Evolutionary conservation across 768 basidiomycete species (phyloP).

Genomic region (Cystobasidium ongulense): DNA sequence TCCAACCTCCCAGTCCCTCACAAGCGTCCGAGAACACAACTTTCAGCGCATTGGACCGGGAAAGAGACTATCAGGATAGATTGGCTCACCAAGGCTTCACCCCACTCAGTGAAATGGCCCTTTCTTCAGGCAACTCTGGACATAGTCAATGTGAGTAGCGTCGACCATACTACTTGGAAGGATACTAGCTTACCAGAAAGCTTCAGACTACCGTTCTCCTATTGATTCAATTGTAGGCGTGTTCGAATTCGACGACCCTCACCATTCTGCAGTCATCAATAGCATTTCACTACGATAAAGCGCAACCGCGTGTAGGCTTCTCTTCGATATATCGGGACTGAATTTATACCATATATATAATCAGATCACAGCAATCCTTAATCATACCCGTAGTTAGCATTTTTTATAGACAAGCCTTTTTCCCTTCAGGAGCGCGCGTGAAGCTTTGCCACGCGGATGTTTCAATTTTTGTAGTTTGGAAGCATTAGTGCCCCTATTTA

Average conservation of each 20-base stretch:
- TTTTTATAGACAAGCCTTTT: too few relatives aligned
- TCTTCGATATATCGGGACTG: too few relatives aligned
- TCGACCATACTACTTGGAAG: background rate
- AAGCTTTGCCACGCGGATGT: too few relatives aligned
- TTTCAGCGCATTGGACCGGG: background rate
- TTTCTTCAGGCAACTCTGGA: background rate
- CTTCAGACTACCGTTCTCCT: conserved; percentile 14
- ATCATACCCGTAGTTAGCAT: too few relatives aligned
- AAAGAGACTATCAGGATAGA: background rate
- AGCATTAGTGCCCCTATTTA: too few relatives aligned
- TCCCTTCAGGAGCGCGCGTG: too few relatives aligned
- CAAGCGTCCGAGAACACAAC: background rate
- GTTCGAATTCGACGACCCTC: conserved; percentile 13
- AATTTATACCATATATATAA: too few relatives aligned
- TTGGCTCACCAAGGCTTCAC: conserved; percentile 10
- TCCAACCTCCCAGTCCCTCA: conserved; percentile 16
- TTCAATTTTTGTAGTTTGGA: too few relatives aligned
- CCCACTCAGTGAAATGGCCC: conserved; percentile 6
- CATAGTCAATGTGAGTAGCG: conserved; percentile 9
- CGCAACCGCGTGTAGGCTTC: too few relatives aligned
- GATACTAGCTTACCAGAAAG: background rate
- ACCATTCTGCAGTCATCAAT: background rate
- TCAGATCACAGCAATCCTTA: too few relatives aligned
- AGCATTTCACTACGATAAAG: background rate
- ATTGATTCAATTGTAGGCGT: conserved; percentile 24